These are phyloP conservation scores for Quillaja saponaria DNA, from an alignment of 306 rosid genomes.

Conservation along the genomic window DNA sequence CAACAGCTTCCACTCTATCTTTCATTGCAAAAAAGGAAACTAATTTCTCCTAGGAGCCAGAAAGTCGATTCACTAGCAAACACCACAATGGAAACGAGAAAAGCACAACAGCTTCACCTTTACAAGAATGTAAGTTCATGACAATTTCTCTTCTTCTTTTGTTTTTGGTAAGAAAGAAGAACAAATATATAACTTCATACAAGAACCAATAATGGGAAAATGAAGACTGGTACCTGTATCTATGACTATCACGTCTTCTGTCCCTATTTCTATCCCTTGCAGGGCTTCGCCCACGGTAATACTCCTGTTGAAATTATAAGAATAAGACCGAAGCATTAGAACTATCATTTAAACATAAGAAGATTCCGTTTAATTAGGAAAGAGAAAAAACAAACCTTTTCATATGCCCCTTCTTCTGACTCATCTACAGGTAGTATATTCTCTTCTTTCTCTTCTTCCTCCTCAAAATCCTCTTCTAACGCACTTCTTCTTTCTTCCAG, in stretches of 20 bases:
- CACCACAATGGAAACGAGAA: not conserved
- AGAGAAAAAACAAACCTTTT: conserved; percentile 50
- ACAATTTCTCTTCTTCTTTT: too few species aligned
- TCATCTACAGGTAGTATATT: conserved; percentile 70
- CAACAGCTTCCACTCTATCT: conserved; percentile 56
- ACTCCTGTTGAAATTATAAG: conserved; percentile 48
- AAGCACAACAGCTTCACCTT: not conserved
- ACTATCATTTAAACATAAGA: conserved; percentile 6
- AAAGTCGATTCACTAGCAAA: too few species aligned
- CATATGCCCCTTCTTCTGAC: conserved; percentile 64
- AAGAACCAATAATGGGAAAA: conserved; percentile 7
- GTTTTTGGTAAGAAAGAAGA: too few species aligned
- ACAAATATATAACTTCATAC: not conserved
- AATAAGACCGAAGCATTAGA: conserved; percentile 14
- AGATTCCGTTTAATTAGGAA: conserved; percentile 5
- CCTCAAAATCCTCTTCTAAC: conserved; percentile 96
- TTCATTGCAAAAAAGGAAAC: not conserved
- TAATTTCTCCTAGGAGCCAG: conserved; percentile 12
- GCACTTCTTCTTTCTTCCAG: conserved; percentile 87
- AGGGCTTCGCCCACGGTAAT: conserved; percentile 90
- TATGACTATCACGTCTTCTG: conserved; percentile 86
- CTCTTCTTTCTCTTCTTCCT: conserved; percentile 97
- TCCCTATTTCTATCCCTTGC: conserved; percentile 81
- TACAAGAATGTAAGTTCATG: too few species aligned
- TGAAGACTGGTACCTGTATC: conserved; percentile 64